These are phyloP conservation scores for Emericellopsis atlantica DNA, from an alignment of 2,329 filamentous ascomycete species.

Conservation along the genomic window DNA sequence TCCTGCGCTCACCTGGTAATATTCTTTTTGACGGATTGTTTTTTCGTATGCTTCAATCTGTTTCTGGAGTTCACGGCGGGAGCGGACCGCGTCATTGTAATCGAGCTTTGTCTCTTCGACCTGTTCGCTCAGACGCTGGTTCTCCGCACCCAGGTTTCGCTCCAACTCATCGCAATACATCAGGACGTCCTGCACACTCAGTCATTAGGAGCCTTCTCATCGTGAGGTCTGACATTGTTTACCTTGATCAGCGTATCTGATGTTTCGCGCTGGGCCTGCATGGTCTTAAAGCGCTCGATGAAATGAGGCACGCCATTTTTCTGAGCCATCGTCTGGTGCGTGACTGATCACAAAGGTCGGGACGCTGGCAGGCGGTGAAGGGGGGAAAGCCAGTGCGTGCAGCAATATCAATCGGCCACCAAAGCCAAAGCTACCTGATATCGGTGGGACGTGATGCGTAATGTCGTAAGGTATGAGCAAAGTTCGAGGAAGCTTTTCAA, in stretches of 20 bases:
- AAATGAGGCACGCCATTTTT: slow-evolving; percentile 28
- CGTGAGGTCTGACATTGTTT: neutral
- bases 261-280: slow-evolving; percentile 26
- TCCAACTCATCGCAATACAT: slow-evolving; percentile 27
- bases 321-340: slow-evolving; percentile 1
- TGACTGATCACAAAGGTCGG: neutral
- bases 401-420: no score
- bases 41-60: slow-evolving; percentile 7
- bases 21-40: neutral
- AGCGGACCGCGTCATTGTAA: slow-evolving; percentile 32
- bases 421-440: no score
- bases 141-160: slow-evolving; percentile 28
- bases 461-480: neutral
- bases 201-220: neutral
- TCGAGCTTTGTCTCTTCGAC: slow-evolving; percentile 34
- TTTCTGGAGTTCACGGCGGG: slow-evolving; percentile 36
- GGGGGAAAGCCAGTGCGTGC: no score
- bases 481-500: neutral
- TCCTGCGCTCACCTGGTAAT: no score
- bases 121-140: slow-evolving; percentile 23
- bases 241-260: slow-evolving; percentile 35
- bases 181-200: slow-evolving; percentile 15
- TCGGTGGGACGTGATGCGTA: no score
- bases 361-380: neutral
- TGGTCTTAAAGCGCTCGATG: slow-evolving; percentile 29